These are phyloP conservation scores for Wickerhamomyces sydowiorum DNA, from an alignment of 805 yeast genomes.

Conservation along the genomic window DNA sequence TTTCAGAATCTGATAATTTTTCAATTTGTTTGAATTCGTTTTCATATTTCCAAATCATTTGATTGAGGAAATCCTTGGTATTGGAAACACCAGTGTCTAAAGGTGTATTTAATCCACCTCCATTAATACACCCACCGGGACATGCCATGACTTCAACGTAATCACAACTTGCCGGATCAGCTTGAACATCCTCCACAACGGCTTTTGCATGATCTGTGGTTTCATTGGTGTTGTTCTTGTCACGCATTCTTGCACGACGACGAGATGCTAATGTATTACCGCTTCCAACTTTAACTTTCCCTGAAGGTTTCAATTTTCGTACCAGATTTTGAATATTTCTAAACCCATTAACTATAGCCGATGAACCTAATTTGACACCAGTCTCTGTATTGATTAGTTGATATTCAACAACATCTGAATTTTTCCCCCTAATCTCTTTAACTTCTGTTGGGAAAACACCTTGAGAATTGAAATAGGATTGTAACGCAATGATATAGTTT, in stretches of 20 bases:
- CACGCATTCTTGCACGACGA: conserved; percentile 13
- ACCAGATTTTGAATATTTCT: conserved; percentile 92
- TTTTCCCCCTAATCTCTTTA: conserved; percentile 54
- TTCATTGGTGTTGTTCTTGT: conserved; percentile 33
- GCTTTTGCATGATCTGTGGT: conserved; percentile 77
- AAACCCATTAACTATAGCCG: conserved; percentile 83
- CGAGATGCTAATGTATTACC: conserved; percentile 20
- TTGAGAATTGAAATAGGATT: conserved; percentile 20
- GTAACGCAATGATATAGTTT: conserved; percentile 48
- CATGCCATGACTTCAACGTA: conserved; percentile 97
- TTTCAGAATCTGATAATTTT: conserved; percentile 24
- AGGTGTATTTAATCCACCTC: conserved; percentile 70
- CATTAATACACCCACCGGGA: conserved; percentile 96
- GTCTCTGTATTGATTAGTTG: conserved; percentile 38
- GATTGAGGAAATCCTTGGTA: conserved; percentile 22
- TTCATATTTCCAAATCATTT: conserved; percentile 26
- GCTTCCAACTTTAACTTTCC: conserved; percentile 20
- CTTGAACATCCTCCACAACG: conserved; percentile 18
- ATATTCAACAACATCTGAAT: conserved; percentile 65
- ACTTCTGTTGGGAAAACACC: conserved; percentile 21
- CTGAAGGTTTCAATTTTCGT: conserved; percentile 47
- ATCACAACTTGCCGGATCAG: conserved; percentile 65
- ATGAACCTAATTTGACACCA: conserved; percentile 39
- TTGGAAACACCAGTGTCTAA: background rate
- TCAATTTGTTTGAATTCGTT: conserved; percentile 29